These are phyloP conservation scores for Didymella pomorum DNA, from an alignment of 2,329 filamentous ascomycete genomes.

Conservation along the genomic window DNA sequence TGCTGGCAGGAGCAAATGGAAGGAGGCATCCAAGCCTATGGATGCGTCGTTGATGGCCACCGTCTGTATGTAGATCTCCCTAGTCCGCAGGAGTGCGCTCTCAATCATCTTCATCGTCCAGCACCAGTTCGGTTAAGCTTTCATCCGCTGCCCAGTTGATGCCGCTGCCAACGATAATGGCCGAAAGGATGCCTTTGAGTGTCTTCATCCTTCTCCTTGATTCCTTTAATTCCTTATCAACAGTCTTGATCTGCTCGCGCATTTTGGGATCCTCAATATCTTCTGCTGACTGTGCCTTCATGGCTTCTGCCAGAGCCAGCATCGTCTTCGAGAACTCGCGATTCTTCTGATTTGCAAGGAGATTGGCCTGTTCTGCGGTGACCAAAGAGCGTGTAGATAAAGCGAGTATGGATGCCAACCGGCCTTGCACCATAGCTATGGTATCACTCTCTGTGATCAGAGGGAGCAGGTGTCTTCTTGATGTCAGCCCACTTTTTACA, in stretches of 20 bases:
- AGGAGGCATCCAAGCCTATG: background rate
- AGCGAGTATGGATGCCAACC: conserved; percentile 63
- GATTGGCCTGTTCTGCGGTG: conserved; percentile 65
- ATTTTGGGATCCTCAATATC: conserved; percentile 63
- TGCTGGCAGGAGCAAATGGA: background rate
- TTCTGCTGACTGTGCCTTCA: conserved; percentile 62
- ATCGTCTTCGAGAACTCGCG: conserved; percentile 68
- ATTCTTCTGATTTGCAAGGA: conserved; percentile 67
- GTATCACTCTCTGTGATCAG: conserved; percentile 72
- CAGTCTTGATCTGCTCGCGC: conserved; percentile 63
- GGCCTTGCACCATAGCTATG: conserved; percentile 69
- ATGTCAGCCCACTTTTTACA: conserved; percentile 18
- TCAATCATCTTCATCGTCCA: conserved; percentile 66
- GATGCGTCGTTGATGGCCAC: background rate
- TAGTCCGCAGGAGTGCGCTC: background rate
- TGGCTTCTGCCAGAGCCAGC: conserved; percentile 67
- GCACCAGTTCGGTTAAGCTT: conserved; percentile 72
- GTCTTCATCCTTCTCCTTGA: conserved; percentile 74
- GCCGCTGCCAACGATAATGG: conserved; percentile 80
- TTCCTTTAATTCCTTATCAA: conserved; percentile 67
- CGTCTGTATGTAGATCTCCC: background rate
- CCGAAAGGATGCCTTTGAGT: conserved; percentile 80
- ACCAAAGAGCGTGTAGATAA: conserved; percentile 63
- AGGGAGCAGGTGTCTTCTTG: conserved; percentile 69
- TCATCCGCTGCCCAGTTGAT: conserved; percentile 80